Evolutionary conservation across 139 green algal species (phyloP).

Genomic region (Chlamydomonas incerta): DNA sequence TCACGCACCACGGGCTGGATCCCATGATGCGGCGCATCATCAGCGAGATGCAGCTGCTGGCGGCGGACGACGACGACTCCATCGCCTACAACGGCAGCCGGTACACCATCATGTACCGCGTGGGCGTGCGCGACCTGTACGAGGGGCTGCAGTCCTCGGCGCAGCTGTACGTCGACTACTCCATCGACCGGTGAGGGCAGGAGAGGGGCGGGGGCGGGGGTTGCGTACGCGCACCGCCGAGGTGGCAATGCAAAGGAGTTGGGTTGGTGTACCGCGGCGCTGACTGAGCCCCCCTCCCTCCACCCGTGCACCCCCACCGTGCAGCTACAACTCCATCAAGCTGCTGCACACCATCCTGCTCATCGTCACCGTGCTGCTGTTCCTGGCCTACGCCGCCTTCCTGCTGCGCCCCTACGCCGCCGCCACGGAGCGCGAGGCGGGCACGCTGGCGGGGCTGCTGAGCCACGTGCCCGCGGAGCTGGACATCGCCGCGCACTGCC

Average conservation of each 20-base stretch:
- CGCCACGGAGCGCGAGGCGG: neutral
- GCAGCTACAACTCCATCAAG: constrained; percentile 35
- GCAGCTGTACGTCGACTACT: constrained; percentile 32
- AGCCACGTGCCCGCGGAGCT: constrained; percentile 28
- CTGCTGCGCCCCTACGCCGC: constrained; percentile 40
- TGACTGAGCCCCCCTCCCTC: too few species aligned
- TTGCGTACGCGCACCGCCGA: too few species aligned
- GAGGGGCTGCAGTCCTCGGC: constrained; percentile 34
- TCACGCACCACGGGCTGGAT: constrained; percentile 37
- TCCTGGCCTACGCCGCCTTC: neutral
- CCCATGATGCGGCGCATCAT: constrained; percentile 38
- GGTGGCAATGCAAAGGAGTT: neutral
- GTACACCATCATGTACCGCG: constrained; percentile 30
- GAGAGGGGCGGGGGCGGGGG: neutral
- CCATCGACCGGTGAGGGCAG: neutral
- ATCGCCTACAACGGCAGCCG: constrained; percentile 6
- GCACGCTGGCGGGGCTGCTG: constrained; percentile 8
- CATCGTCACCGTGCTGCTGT: constrained; percentile 3
- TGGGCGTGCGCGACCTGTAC: constrained; percentile 44
- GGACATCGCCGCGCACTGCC: constrained; percentile 2
- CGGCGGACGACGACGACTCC: neutral
- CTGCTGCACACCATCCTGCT: constrained; percentile 40
- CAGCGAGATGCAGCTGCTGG: constrained; percentile 22
- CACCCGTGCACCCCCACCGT: neutral
- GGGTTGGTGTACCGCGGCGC: too few species aligned